These are phyloP conservation scores for Paraphaeosphaeria minitans DNA, from an alignment of 2,329 filamentous ascomycete species.

Conservation along the genomic window DNA sequence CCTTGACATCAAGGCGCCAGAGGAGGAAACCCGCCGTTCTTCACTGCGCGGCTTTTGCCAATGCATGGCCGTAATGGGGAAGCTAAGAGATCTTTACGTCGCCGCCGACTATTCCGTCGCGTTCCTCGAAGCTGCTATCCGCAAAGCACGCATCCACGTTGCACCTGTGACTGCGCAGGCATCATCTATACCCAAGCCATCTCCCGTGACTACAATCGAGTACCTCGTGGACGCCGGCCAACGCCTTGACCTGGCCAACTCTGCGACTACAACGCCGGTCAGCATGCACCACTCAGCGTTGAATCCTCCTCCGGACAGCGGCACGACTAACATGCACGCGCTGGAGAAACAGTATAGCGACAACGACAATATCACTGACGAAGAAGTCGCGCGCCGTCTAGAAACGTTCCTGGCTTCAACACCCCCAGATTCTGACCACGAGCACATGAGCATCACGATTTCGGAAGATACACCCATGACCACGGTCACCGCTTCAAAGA, in stretches of 20 bases:
- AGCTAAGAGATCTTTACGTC: conserved; percentile 84
- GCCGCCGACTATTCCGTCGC: conserved; percentile 96
- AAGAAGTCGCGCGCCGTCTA: conserved; percentile 54
- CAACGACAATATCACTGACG: conserved; percentile 48
- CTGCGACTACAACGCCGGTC: conserved; percentile 17
- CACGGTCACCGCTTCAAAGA: too few relatives aligned
- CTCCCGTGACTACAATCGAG: conserved; percentile 49
- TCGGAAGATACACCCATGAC: conserved; percentile 24
- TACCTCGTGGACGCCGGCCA: conserved; percentile 54
- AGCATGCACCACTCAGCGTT: conserved; percentile 37
- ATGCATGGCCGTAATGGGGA: conserved; percentile 91
- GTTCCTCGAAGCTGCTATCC: conserved; percentile 87
- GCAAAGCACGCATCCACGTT: conserved; percentile 81
- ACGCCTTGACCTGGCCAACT: conserved; percentile 42
- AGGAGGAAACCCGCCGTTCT: conserved; percentile 70
- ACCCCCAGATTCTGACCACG: conserved; percentile 52
- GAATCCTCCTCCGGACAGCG: conserved; percentile 49
- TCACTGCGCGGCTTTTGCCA: conserved; percentile 83
- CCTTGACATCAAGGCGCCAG: conserved; percentile 85
- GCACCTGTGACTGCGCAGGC: conserved; percentile 50
- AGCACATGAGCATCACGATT: conserved; percentile 43
- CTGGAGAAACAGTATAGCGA: conserved; percentile 37
- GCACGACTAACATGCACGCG: conserved; percentile 41
- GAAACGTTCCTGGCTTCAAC: conserved; percentile 58
- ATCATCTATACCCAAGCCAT: conserved; percentile 31